Evolutionary conservation across 2,329 filamentous ascomycete species (phyloP).

Genomic region (Drechslera avenae): DNA sequence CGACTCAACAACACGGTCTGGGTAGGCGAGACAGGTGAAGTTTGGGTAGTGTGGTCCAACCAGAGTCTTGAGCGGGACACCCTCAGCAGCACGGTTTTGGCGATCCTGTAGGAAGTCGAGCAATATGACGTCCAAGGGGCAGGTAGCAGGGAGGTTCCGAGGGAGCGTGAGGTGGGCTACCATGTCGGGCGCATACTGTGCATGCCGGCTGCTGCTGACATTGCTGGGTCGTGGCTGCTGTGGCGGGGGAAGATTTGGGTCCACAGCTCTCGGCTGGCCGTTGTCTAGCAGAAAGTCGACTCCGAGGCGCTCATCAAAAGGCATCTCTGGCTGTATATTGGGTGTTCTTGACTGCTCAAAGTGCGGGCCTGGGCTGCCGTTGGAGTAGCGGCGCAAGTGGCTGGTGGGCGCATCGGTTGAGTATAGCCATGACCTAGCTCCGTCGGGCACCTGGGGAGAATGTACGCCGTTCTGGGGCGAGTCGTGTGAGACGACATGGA

Average conservation of each 20-base stretch:
- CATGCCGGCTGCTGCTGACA: slow-evolving; percentile 29
- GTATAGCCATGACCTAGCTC: slow-evolving; percentile 40
- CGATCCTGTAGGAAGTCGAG: slow-evolving; percentile 77
- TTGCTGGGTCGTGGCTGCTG: slow-evolving; percentile 26
- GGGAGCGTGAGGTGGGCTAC: slow-evolving; percentile 47
- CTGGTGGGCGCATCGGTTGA: slow-evolving; percentile 39
- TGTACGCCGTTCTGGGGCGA: slow-evolving; percentile 31
- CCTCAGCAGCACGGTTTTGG: slow-evolving; percentile 68
- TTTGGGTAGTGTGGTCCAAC: slow-evolving; percentile 80
- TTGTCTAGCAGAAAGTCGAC: slow-evolving; percentile 73
- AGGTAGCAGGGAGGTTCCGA: slow-evolving; percentile 69
- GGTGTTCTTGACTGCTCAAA: slow-evolving; percentile 49
- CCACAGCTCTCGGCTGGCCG: slow-evolving; percentile 50
- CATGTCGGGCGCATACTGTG: slow-evolving; percentile 38
- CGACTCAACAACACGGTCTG: slow-evolving; percentile 63
- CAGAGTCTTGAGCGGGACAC: slow-evolving; percentile 67
- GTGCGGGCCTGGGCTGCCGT: slow-evolving; percentile 47
- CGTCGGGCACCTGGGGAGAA: slow-evolving; percentile 34
- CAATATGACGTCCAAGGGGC: slow-evolving; percentile 77
- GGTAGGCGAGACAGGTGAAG: slow-evolving; percentile 78
- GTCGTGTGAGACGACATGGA: slow-evolving; percentile 28
- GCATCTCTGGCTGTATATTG: slow-evolving; percentile 30
- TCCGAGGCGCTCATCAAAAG: slow-evolving; percentile 65
- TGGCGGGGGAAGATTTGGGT: slow-evolving; percentile 54
- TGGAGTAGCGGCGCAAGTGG: slow-evolving; percentile 42